Base-by-base conservation (phyloP, 371 early-diverging fungal genomes). In the Mortierella sp. region DNA sequence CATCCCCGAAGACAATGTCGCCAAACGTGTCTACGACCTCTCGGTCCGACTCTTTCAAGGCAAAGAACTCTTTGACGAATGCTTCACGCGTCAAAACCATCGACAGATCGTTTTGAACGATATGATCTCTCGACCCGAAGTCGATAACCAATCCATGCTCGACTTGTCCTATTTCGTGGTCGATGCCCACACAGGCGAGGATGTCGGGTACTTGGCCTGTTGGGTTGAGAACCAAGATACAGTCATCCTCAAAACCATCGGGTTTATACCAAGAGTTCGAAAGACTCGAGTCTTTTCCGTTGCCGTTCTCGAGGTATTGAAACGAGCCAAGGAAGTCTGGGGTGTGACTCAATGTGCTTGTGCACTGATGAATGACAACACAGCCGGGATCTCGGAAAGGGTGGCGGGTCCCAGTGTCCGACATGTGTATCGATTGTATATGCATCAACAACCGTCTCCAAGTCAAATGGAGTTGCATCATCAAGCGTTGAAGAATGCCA, bases 21-120 rank as follows among this genome's bases (percentile, higher is more conserved):
- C 80, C 28, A 69, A 60, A 23, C 73, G 80, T 11, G 7, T 79
- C 30, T 70, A 79, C 21, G 67, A 70, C 29, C 70, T 79, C 43
- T 52, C 60, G 12, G n/a, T 79, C 23, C 70, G 58, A 6, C 50
- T 79, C 28, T 79, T 79, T 43, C 66, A 60, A 1, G 80, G 80
- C 15, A 79, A 79, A 29, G 80, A 73, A 1, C 62, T 79, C 28
- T 79, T 79, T 70, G 80, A 79, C 30, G 70, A 79, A 1, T 19
- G 28, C 0, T 43, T 73, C 23, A 26, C 80, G 3, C 67, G 63
- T 0, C 28, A 67, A 51, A 53, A 65, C 25, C 80, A 79, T 29
- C 70, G 80, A 0, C 70, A 63, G 19, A 62, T 79, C 21, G 74
- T 73, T 29, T 44, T 79, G 1, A 73, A 70, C 61, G 80, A 79